Evolutionary conservation across 129 eudicot genomes (phyloP).

Genomic region (Flaveria trinervia): DNA sequence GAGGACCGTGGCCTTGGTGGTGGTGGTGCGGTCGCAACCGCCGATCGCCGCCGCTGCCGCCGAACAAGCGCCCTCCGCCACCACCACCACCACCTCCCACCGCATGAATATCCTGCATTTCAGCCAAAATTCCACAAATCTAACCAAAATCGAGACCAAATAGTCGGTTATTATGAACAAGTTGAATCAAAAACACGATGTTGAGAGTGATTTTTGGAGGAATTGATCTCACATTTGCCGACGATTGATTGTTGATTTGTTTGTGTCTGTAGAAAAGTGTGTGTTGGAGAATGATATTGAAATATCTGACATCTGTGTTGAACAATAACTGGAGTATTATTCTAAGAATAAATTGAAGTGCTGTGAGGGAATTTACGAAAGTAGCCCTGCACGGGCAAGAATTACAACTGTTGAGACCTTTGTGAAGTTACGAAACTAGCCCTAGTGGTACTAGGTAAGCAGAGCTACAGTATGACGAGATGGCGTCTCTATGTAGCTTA

Average conservation of each 20-base stretch:
- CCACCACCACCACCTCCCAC: conserved; percentile 46
- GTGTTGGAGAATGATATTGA: conserved; percentile 28
- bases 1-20: conserved; percentile 52
- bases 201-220: neutral
- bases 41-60: conserved; percentile 44
- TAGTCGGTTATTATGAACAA: neutral
- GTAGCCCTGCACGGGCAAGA: neutral
- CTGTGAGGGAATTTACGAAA: neutral
- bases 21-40: conserved; percentile 51
- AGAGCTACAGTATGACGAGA: conserved; percentile 13
- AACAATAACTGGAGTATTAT: conserved; percentile 25
- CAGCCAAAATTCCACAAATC: neutral
- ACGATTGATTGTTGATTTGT: neutral
- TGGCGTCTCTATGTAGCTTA: conserved; percentile 21
- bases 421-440: conserved; percentile 13
- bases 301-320: conserved; percentile 19
- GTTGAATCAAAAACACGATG: neutral
- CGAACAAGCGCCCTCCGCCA: conserved; percentile 48
- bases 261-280: conserved; percentile 32
- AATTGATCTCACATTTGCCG: conserved; percentile 33
- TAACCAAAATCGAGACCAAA: neutral
- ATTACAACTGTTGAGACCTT: neutral
- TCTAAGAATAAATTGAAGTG: conserved; percentile 26
- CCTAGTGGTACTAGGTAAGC: conserved; percentile 19
- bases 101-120: conserved; percentile 68